phyloP scores from a whole-genome alignment of 2,329 filamentous ascomycete genomes.

The Colletotrichum sublineola region DNA sequence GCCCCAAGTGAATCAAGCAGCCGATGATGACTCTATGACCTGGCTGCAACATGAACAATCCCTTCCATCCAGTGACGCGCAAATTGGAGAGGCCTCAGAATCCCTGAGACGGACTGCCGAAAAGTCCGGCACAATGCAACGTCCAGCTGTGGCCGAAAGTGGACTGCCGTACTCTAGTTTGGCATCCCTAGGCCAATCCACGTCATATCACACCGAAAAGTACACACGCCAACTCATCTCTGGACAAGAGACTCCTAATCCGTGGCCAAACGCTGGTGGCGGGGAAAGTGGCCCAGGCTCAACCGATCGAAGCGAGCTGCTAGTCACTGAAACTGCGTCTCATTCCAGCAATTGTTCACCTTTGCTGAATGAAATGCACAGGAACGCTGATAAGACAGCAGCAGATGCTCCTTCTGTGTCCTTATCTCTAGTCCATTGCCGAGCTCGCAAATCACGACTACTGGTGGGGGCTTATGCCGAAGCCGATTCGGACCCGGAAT shows the following conservation, averaged over 20 bases:
- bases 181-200: background rate
- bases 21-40: background rate
- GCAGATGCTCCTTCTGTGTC: background rate
- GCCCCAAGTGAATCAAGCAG: background rate
- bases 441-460: background rate
- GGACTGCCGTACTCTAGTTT: constrained; percentile 1
- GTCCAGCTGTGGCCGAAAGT: background rate
- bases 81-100: constrained; percentile 6
- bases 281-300: background rate
- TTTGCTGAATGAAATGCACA: background rate
- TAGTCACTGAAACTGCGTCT: background rate
- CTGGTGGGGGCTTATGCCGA: background rate
- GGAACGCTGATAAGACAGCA: background rate
- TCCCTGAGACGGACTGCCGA: background rate
- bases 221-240: background rate
- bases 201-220: background rate
- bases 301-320: constrained; percentile 1
- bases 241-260: background rate
- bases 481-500: constrained; percentile 2
- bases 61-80: background rate
- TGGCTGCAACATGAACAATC: background rate
- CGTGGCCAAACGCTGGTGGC: background rate
- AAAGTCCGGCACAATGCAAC: background rate
- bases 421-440: constrained; percentile 1
- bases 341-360: background rate